phyloP scores from a whole-genome alignment of 2,329 filamentous ascomycete genomes.

The Aspergillus thermomutatus region DNA sequence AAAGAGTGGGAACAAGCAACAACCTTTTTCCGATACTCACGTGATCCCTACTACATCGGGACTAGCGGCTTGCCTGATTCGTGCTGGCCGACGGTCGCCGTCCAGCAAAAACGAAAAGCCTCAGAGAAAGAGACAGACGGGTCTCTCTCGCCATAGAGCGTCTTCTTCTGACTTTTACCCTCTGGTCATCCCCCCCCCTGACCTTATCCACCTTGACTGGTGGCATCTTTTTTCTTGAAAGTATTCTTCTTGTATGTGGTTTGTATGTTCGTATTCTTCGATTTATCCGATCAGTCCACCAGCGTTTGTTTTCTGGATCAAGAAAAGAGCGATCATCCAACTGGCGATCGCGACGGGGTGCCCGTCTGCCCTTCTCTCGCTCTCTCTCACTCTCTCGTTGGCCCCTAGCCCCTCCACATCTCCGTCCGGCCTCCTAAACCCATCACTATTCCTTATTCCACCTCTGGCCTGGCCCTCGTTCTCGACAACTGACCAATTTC shows the following conservation, averaged over 20 bases:
- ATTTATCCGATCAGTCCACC: neutral
- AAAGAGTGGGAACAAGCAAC: slow-evolving; percentile 4
- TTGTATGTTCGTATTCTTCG: neutral
- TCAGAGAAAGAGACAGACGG: neutral
- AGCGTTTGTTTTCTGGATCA: neutral
- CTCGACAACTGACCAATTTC: slow-evolving; percentile 9
- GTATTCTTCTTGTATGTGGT: neutral
- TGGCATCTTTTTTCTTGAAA: neutral
- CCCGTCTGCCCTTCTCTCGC: slow-evolving; percentile 10
- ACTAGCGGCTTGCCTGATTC: slow-evolving; percentile 12
- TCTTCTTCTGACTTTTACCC: neutral
- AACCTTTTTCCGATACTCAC: slow-evolving; percentile 11
- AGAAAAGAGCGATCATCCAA: slow-evolving; percentile 14
- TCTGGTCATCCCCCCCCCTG: neutral
- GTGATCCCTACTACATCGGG: slow-evolving; percentile 9
- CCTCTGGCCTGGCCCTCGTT: slow-evolving; percentile 8
- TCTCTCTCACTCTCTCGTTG: slow-evolving; percentile 8
- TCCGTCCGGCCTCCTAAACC: slow-evolving; percentile 21
- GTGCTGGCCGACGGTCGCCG: slow-evolving; percentile 1
- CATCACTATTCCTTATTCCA: slow-evolving; percentile 9
- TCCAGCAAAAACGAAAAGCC: slow-evolving; percentile 9
- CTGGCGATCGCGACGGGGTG: slow-evolving; percentile 19
- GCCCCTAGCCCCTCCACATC: slow-evolving; percentile 35
- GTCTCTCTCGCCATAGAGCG: neutral
- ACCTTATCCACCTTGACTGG: neutral